A percentile compares a stretch with the other conserved stretches of the same genome.
Evolutionary conservation across 139 green algal species (phyloP).

Genomic region (Microglena sp.): DNA sequence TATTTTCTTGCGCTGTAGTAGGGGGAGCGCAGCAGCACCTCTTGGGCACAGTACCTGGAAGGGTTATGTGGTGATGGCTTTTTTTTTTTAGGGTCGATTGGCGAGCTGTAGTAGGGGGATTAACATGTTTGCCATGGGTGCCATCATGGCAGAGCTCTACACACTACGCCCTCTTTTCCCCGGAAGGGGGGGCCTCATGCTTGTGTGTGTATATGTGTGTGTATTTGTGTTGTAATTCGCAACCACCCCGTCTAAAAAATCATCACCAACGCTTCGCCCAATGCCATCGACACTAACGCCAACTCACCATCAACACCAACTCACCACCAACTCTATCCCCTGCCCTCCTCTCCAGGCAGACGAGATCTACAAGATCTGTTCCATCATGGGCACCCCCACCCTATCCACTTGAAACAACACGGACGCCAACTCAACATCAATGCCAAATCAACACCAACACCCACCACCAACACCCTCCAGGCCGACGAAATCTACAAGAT

Average conservation of each 20-base stretch:
- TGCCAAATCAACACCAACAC: not conserved
- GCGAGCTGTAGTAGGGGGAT: constrained; percentile 26
- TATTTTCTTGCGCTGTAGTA: constrained; percentile 27
- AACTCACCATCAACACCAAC: too few relatives aligned
- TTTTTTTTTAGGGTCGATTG: not conserved
- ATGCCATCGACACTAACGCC: too few relatives aligned
- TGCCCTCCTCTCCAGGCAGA: constrained; percentile 50
- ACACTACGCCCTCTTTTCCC: constrained; percentile 87
- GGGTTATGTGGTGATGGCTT: not conserved
- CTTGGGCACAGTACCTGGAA: constrained; percentile 20
- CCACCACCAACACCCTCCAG: constrained; percentile 29
- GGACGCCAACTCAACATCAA: not conserved
- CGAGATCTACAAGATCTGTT: constrained; percentile 89
- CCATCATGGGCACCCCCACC: constrained; percentile 60
- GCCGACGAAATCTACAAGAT: constrained; percentile 92
- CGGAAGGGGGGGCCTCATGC: constrained; percentile 20
- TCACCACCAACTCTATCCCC: too few relatives aligned
- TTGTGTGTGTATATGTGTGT: constrained; percentile 14
- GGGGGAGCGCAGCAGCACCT: constrained; percentile 78
- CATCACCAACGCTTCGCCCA: too few relatives aligned
- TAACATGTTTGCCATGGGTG: constrained; percentile 90
- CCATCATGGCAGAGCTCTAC: constrained; percentile 92
- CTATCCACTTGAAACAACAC: too few relatives aligned
- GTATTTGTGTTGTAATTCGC: not conserved
- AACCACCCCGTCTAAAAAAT: not conserved